Evolutionary conservation across 1,139 yeast species (phyloP).

Genomic region (Debaryomyces nepalensis): DNA sequence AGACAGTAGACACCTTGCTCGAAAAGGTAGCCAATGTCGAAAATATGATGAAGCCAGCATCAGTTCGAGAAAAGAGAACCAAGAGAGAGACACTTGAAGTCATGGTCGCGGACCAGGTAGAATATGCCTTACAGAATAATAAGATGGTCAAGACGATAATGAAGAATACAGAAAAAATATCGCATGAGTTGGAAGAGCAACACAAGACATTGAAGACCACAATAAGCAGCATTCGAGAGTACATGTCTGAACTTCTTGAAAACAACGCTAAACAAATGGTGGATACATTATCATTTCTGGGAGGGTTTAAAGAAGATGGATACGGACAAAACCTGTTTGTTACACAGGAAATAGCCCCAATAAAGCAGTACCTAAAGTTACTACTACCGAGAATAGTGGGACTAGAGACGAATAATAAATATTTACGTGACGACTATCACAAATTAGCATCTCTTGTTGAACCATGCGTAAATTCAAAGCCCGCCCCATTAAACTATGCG

Average conservation of each 20-base stretch:
- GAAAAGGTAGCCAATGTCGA: slow-evolving; percentile 4
- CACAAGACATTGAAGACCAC: slow-evolving; percentile 1
- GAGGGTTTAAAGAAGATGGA: neutral
- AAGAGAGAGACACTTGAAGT: neutral
- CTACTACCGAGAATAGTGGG: slow-evolving; percentile 27
- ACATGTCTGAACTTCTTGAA: neutral
- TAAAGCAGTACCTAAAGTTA: slow-evolving; percentile 26
- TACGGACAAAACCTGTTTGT: neutral
- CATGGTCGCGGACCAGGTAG: neutral
- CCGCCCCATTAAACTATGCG: neutral
- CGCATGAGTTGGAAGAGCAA: neutral
- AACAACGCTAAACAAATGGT: neutral
- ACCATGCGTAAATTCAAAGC: neutral
- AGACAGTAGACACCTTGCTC: neutral
- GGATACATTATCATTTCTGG: neutral
- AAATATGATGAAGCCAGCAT: neutral
- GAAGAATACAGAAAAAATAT: neutral
- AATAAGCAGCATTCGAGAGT: no score
- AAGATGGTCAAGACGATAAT: neutral
- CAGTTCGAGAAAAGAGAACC: slow-evolving; percentile 2
- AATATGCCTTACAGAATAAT: slow-evolving; percentile 1
- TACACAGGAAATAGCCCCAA: slow-evolving; percentile 15
- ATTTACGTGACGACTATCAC: neutral
- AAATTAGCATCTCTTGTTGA: neutral
- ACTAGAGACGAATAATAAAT: slow-evolving; percentile 20